These are phyloP conservation scores for Plasmodium fragile DNA, from an alignment of 169 alveolate genomes.

Conservation along the genomic window DNA sequence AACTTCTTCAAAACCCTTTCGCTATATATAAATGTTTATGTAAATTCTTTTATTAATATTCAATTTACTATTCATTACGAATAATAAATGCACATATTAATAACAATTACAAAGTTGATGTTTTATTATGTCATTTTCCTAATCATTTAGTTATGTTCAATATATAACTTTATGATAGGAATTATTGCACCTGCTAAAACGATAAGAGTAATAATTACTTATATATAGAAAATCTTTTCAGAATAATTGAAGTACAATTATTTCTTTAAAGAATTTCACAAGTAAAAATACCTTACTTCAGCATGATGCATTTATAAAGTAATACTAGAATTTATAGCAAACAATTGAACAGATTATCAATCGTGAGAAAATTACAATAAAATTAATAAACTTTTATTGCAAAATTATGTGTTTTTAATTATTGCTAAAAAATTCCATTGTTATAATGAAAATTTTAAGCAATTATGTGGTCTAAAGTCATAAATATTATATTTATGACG, in stretches of 20 bases:
- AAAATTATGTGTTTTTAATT: neutral
- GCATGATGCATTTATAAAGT: neutral
- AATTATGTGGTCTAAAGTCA: neutral
- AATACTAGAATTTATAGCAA: neutral
- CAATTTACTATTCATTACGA: neutral
- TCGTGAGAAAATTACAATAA: neutral
- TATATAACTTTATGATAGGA: neutral
- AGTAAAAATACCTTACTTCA: neutral
- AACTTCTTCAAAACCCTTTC: neutral
- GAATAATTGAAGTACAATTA: neutral
- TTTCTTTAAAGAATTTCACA: neutral
- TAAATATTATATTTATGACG: no score
- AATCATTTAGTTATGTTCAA: neutral
- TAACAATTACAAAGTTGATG: neutral
- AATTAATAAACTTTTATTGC: neutral
- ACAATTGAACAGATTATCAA: neutral
- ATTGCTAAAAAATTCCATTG: neutral
- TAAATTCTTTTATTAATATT: neutral
- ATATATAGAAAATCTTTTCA: neutral
- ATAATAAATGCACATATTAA: neutral
- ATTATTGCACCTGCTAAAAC: neutral
- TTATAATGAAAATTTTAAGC: neutral
- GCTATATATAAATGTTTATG: neutral
- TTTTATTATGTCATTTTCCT: neutral
- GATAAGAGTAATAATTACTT: neutral